phyloP scores from a whole-genome alignment of 1,284 basidiomycete genomes.

The Coniophora puteana region DNA sequence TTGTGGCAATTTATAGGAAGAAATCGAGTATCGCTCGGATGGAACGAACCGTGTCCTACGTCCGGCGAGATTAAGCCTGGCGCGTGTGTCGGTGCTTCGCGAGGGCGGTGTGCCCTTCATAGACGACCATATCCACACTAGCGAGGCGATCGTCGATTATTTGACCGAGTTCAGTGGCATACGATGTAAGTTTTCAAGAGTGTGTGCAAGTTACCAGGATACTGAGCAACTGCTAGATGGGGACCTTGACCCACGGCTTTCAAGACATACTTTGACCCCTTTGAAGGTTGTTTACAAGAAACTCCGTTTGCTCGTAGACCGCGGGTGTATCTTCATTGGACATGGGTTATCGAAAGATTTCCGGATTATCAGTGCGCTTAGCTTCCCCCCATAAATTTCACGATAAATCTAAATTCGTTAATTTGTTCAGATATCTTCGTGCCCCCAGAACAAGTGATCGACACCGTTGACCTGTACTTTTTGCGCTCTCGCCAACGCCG shows the following conservation, averaged over 20 bases:
- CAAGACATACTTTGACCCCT: constrained; percentile 88
- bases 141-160: constrained; percentile 93
- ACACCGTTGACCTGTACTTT: constrained; percentile 96
- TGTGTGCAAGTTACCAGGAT: constrained; percentile 4
- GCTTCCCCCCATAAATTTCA: constrained; percentile 8
- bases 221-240: constrained; percentile 53
- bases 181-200: constrained; percentile 58
- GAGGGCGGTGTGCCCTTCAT: constrained; percentile 92
- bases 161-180: constrained; percentile 97
- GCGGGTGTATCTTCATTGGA: constrained; percentile 95
- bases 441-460: constrained; percentile 92
- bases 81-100: constrained; percentile 91
- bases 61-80: constrained; percentile 88
- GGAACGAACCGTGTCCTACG: constrained; percentile 91
- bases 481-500: constrained; percentile 79
- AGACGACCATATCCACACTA: constrained; percentile 97
- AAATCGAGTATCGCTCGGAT: constrained; percentile 92
- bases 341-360: constrained; percentile 99
- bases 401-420: neutral
- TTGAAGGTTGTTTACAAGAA: constrained; percentile 98
- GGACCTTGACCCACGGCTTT: constrained; percentile 84
- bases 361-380: constrained; percentile 95
- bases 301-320: constrained; percentile 89
- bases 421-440: constrained; percentile 81
- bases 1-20: constrained; percentile 56